A percentile compares a stretch with the other conserved stretches of the same genome.
Conservation (phyloP, 1,284 basidiomycete genomes). For the Mycena sp. region DNA sequence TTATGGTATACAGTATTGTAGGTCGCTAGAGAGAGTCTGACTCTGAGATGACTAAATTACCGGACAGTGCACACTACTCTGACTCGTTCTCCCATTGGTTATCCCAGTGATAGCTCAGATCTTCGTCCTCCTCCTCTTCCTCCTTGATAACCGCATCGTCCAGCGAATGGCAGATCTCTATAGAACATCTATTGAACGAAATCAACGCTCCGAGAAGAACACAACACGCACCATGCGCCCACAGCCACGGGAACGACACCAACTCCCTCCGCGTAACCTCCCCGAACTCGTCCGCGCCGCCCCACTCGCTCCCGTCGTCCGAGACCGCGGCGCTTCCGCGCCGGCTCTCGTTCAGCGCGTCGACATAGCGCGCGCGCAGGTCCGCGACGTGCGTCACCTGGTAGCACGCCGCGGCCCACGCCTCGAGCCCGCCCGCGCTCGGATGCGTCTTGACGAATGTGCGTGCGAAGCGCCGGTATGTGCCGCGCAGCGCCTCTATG, state of each 20-base stretch:
- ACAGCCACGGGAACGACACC: conserved; percentile 30
- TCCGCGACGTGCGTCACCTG: conserved; percentile 21
- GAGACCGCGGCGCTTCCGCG: conserved; percentile 20
- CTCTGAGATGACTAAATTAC: too few relatives aligned
- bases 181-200: not conserved
- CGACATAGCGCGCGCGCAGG: conserved; percentile 13
- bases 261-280: conserved; percentile 21
- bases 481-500: conserved; percentile 5
- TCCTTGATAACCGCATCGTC: conserved; percentile 23
- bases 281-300: conserved; percentile 19
- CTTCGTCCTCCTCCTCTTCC: conserved; percentile 27
- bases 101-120: not conserved
- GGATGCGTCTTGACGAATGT: conserved; percentile 25
- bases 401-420: conserved; percentile 27
- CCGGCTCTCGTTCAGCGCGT: conserved; percentile 26
- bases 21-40: too few relatives aligned
- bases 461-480: conserved; percentile 15
- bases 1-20: too few relatives aligned
- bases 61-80: too few relatives aligned
- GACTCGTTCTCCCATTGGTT: conserved; percentile 12
- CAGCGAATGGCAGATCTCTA: conserved; percentile 20
- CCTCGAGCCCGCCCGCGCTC: not conserved
- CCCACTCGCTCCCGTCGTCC: conserved; percentile 20
- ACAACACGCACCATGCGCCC: conserved; percentile 23
- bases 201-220: too few relatives aligned